Evolutionary conservation across 2,329 filamentous ascomycete genomes (phyloP), one percentile per base, ranked within the genome.

Genomic region (Colletotrichum abscissum): DNA sequence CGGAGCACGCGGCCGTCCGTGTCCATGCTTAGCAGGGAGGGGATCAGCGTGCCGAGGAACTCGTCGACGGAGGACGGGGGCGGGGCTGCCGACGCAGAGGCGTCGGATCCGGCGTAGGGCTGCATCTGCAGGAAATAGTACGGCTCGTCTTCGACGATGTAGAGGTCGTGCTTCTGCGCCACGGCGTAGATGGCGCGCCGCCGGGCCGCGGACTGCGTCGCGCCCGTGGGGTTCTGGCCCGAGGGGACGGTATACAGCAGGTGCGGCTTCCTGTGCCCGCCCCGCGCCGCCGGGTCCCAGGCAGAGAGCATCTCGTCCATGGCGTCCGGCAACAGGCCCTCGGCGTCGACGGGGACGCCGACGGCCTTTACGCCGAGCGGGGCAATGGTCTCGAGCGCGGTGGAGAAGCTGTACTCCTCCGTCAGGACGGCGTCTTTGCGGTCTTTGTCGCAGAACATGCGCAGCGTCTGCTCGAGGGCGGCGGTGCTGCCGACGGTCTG

Each of bases 91-190:
- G 33, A 11, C 33, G 33, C 82, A 0, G 88, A 82, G 19, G 86
- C 82, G 75, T 87, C 82, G 38, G 86, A 83, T 16, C 89, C 88
- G 1, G 88, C 88, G 83, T 95, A 96, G 0, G 92, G 91, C 77
- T 94, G 91, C 93, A 95, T 94, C 83, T 98, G 95, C 46, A 98
- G 87, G 85, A 96, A 98, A 84, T 97, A 98, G 85, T 98, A 98
- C 1, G 95, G 95, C 81, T 98, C 95, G 80, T 98, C 95, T 84
- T 98, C 95, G 77, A 98, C 85, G 79, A 98, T 95, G 84, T 90
- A 93, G 54, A 98, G 79, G 79, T 98, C 94, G 82, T 98, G 94
- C 84, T 94, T 95, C 80, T 93, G 92, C 38, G 92, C 93, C 16
- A 97, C 88, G 46, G 86, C 86, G 83, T 98, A 98, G 58, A 98